These are phyloP conservation scores for Candida loeiensis DNA, from an alignment of 805 yeast genomes.

Conservation along the genomic window DNA sequence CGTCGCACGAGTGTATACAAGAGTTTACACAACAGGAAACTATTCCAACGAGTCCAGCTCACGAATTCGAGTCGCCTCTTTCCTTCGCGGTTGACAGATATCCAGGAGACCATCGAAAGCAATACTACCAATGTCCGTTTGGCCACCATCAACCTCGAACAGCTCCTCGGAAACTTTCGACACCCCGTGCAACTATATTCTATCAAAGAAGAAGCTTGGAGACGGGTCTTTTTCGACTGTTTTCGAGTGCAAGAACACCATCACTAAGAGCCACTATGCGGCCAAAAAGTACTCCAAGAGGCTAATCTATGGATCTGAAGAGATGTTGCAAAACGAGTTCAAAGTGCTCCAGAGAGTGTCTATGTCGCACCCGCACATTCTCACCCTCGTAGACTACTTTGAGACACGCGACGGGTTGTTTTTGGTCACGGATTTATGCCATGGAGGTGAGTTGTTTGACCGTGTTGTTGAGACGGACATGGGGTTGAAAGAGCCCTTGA, in stretches of 20 bases:
- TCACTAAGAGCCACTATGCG: conserved; percentile 46
- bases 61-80: no score
- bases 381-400: conserved; percentile 64
- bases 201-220: conserved; percentile 24
- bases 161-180: neutral
- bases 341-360: conserved; percentile 50
- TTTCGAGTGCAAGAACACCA: conserved; percentile 44
- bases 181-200: conserved; percentile 27
- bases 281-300: conserved; percentile 49
- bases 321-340: conserved; percentile 57
- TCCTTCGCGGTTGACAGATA: no score
- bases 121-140: neutral
- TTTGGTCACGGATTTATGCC: conserved; percentile 63
- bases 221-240: conserved; percentile 50
- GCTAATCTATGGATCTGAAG: conserved; percentile 51
- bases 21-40: no score
- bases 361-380: conserved; percentile 49
- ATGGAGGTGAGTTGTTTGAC: conserved; percentile 67
- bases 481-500: conserved; percentile 44
- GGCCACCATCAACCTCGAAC: conserved; percentile 7
- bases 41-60: no score
- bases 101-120: no score
- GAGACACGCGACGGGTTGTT: conserved; percentile 58
- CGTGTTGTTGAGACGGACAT: conserved; percentile 44
- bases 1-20: no score